Base-by-base conservation (phyloP, 768 basidiomycete genomes). In the Clavaria fumosa region DNA sequence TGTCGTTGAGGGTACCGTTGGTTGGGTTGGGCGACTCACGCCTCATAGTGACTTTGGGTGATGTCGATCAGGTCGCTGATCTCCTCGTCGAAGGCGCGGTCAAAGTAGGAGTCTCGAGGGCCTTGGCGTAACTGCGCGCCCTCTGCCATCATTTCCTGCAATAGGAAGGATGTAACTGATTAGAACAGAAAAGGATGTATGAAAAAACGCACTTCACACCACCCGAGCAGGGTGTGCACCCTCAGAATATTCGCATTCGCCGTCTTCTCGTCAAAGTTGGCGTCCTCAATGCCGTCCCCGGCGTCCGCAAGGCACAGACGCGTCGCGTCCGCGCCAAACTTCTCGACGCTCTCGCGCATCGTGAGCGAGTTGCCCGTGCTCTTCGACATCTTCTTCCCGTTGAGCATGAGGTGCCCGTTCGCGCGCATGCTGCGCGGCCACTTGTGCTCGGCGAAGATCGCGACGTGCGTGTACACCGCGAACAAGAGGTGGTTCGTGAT, bases 371-470 rank as follows among this genome's bases (percentile, higher is more conserved):
- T 99, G 7, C 95, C 95, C 31, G 81, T 90, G 55, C 81, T 84
- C 70, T 97, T 99, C 27, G 77, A 79, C 95, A 99, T 99, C 67
- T 97, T 99, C 67, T 90, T 81, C 14, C 93, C 91, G 57, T 99
- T 97, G 56, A 99, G 56, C 78, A 89, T 78, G 64, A 99, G 57
- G 53, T 97, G 93, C 0, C 95, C 95, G 52, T 99, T 99, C 32
- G 84, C 78, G 18, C 95, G 81, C 67, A 99, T 86, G 52, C 84
- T 77, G 49, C 72, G 51, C 0, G 95, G 93, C 84, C 84, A 89
- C 56, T 84, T 83, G 52, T 84, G 72, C 47, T 77, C 69, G 40
- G 86, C 78, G 72, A 97, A 96, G 30, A 97, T 57, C 4, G 95
- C 91, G n/a, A 81, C 78, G 57, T 99, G 95, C 52, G 79, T 81